Evolutionary conservation across 2,329 filamentous ascomycete species (phyloP).

Genomic region (Aspergillus fumigatus): DNA sequence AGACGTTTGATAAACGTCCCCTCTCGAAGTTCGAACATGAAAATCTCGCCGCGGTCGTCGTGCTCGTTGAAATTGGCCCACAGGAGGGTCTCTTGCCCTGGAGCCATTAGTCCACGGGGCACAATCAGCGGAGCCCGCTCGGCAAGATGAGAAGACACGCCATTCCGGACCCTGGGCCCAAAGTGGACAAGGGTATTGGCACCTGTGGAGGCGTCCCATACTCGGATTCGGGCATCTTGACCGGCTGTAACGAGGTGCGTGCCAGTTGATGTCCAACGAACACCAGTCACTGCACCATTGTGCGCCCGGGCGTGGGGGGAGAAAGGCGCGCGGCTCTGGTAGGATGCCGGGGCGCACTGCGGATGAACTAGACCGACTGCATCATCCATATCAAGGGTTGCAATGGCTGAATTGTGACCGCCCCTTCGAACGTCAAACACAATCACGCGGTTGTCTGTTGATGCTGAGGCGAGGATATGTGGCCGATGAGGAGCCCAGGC

Average conservation of each 20-base stretch:
- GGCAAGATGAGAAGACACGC: constrained; percentile 51
- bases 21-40: constrained; percentile 74
- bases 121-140: constrained; percentile 59
- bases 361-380: constrained; percentile 58
- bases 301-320: constrained; percentile 60
- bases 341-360: constrained; percentile 26
- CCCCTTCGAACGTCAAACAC: constrained; percentile 85
- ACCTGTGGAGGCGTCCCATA: constrained; percentile 78
- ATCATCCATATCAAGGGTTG: constrained; percentile 78
- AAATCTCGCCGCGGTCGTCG: constrained; percentile 62
- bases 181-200: constrained; percentile 87
- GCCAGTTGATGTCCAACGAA: constrained; percentile 80
- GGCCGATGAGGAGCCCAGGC: constrained; percentile 80
- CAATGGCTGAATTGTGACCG: constrained; percentile 62
- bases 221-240: constrained; percentile 76
- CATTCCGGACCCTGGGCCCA: constrained; percentile 74
- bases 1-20: constrained; percentile 69
- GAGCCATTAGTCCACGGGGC: constrained; percentile 55
- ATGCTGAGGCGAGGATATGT: constrained; percentile 75
- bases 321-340: constrained; percentile 36
- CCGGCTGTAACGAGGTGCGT: constrained; percentile 72
- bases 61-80: constrained; percentile 74
- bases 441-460: constrained; percentile 76
- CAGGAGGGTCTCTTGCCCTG: constrained; percentile 63
- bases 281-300: constrained; percentile 73